Percentiles rank a stretch among this genome's conserved stretches.
These are phyloP conservation scores for Prunus armeniaca DNA, from an alignment of 306 rosid species.

Conservation along the genomic window DNA sequence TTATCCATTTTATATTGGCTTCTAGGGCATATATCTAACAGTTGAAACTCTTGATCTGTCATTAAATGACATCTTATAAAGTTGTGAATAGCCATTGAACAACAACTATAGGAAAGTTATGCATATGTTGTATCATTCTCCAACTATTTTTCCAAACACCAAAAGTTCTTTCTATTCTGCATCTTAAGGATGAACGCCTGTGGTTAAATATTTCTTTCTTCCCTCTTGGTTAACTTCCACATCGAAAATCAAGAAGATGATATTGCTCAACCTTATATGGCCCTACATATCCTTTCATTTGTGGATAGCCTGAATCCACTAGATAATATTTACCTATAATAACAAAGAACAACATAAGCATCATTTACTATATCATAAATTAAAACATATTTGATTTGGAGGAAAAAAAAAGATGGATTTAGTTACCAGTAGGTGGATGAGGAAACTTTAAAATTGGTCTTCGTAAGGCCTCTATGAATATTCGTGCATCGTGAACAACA, in stretches of 20 bases:
- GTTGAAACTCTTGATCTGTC: not conserved
- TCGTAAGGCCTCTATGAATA: not conserved
- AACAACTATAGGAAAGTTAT: not conserved
- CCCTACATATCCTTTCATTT: not conserved
- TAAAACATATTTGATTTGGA: no score
- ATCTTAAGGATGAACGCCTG: not conserved
- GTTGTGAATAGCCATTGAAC: not conserved
- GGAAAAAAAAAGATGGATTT: no score
- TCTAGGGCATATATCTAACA: no score
- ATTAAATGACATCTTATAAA: not conserved
- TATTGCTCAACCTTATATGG: not conserved
- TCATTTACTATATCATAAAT: no score
- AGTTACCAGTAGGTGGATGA: not conserved
- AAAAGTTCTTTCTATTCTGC: not conserved
- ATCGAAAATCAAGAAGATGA: not conserved
- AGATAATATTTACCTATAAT: not conserved
- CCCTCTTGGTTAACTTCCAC: not conserved
- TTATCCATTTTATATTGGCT: no score
- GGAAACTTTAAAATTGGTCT: not conserved
- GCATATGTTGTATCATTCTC: not conserved
- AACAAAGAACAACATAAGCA: no score
- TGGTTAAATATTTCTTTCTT: not conserved
- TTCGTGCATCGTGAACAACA: not conserved
- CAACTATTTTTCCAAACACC: not conserved
- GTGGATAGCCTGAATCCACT: not conserved